Base-by-base conservation (phyloP, 2,329 filamentous ascomycete genomes). In the Aspergillus luchuensis region DNA sequence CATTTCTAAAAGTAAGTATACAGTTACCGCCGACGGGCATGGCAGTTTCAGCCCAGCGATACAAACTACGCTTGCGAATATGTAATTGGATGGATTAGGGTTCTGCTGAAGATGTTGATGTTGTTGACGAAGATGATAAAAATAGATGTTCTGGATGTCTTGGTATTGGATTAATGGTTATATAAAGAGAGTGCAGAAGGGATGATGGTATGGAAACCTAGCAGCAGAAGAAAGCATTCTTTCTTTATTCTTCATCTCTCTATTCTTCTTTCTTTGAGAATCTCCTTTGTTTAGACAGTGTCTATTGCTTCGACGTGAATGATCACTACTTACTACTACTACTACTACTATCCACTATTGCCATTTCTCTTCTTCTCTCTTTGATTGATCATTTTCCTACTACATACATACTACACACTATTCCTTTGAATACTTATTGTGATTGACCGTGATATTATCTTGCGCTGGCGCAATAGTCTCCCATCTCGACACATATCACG, bases 301-400 rank as follows among this genome's bases (percentile, higher is more conserved):
- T 30, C 28, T 30, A 36, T 36, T 36, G 33, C 15, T 13, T 36
- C 33, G 10, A 10, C 25, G 25, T 30, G 33, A 36, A 36, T 11
- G 23, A 50, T 49, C 59, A 33, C 50, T 60, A 54, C 63, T 66
- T 10, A 43, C n/a, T 21, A 19, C 39, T 43, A 43, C 15, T 43
- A 43, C 39, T 17, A 43, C 39, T 43, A 43, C 15, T 43, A 19
- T 30, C 39, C 17, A 41, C 39, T 41, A 43, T 19, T 43, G 10
- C 39, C 8, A 4, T 10, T 7, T 19, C 3, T 21, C 19, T 19
- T 19, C 39, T 19, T 36, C 33, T 36, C 33, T 15, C 33, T 36
- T 36, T 36, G 33, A 36, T 36, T 25, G 25, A 25, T 7, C 23
- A 25, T n/a, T 2, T 19, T 43, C 3, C 7, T 43, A 13, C 7